These are phyloP conservation scores for Tetracladium maxilliforme DNA, from an alignment of 2,329 filamentous ascomycete species.

Conservation along the genomic window DNA sequence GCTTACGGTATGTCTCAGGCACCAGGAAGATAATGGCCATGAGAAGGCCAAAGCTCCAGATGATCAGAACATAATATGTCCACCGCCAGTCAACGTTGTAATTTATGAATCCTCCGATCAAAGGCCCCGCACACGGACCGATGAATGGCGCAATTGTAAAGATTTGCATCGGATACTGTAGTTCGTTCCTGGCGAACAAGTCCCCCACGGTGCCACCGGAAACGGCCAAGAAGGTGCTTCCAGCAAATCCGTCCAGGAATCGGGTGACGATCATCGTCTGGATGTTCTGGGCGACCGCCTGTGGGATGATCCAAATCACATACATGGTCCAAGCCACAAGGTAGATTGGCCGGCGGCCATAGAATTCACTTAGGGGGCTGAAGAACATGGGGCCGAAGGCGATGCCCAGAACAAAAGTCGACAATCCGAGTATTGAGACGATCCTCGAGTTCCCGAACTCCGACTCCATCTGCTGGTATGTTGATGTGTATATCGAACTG, in stretches of 20 bases:
- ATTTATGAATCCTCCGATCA: constrained; percentile 72
- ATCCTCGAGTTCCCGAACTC: constrained; percentile 61
- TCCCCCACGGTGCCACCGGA: constrained; percentile 80
- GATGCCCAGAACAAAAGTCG: constrained; percentile 69
- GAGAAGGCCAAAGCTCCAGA: constrained; percentile 59
- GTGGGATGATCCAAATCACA: constrained; percentile 67
- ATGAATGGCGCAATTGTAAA: constrained; percentile 54
- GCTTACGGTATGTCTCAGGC: constrained; percentile 85
- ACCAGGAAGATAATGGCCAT: constrained; percentile 54
- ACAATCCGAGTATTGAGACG: constrained; percentile 67
- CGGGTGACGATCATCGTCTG: constrained; percentile 62
- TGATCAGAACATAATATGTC: constrained; percentile 74
- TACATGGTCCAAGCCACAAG: constrained; percentile 60
- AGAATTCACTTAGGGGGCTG: constrained; percentile 46
- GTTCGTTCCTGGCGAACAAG: constrained; percentile 51
- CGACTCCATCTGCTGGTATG: constrained; percentile 59
- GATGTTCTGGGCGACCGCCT: constrained; percentile 71
- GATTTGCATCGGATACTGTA: constrained; percentile 73
- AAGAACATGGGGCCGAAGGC: constrained; percentile 40
- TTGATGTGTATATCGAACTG: constrained; percentile 79
- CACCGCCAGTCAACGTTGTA: constrained; percentile 61
- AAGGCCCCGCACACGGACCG: constrained; percentile 42
- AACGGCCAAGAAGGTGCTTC: constrained; percentile 55
- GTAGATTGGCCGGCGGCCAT: constrained; percentile 71
- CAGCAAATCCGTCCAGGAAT: constrained; percentile 63